A percentile compares a stretch with the other conserved stretches of the same genome.
Conservation (phyloP, 1,284 basidiomycete species). For the Papiliotrema terrestris region DNA sequence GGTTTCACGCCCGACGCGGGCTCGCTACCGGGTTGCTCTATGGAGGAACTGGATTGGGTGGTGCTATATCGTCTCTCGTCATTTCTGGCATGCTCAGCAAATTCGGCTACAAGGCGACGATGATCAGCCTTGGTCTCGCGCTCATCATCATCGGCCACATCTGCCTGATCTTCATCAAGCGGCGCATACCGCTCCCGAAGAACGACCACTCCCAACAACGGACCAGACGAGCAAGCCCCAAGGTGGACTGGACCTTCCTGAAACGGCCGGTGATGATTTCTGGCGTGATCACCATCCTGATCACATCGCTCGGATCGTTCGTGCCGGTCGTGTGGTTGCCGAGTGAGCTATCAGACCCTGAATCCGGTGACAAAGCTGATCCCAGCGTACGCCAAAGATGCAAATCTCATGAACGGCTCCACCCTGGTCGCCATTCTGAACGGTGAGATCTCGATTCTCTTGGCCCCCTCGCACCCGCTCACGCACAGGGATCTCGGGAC, state of each 20-base stretch:
- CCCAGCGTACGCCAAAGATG: conserved; percentile 38
- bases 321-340: conserved; percentile 46
- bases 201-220: neutral
- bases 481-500: conserved; percentile 37
- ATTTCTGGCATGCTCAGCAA: conserved; percentile 33
- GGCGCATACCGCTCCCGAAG: conserved; percentile 38
- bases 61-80: conserved; percentile 44
- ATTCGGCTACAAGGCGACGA: conserved; percentile 47
- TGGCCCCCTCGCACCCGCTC: neutral
- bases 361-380: neutral
- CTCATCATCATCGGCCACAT: conserved; percentile 29
- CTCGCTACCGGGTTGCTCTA: conserved; percentile 46
- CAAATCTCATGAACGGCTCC: conserved; percentile 37
- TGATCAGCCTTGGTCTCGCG: conserved; percentile 40
- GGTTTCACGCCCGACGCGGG: conserved; percentile 43
- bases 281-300: conserved; percentile 35
- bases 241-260: conserved; percentile 31
- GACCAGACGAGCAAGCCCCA: conserved; percentile 1
- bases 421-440: conserved; percentile 47
- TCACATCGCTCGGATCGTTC: conserved; percentile 46
- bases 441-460: conserved; percentile 12
- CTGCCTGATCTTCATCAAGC: conserved; percentile 39
- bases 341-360: conserved; percentile 18
- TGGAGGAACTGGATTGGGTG: conserved; percentile 44
- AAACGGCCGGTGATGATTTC: conserved; percentile 25